Percentiles rank a stretch among this genome's conserved stretches.
These are phyloP conservation scores for Plasmodium fragile DNA, from an alignment of 169 alveolate species.

Conservation along the genomic window DNA sequence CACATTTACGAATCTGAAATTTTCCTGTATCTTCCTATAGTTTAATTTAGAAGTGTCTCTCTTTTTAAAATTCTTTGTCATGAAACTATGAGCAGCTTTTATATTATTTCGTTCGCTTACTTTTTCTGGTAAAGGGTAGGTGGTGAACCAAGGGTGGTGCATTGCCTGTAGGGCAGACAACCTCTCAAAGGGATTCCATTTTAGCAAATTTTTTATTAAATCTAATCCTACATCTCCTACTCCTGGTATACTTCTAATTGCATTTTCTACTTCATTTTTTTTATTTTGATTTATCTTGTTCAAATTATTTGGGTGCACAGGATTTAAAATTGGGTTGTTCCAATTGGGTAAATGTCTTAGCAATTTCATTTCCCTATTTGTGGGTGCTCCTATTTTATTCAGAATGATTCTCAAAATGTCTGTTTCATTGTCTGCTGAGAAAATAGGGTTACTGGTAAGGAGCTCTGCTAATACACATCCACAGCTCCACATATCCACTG, in stretches of 20 bases:
- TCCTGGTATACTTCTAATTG: constrained; percentile 78
- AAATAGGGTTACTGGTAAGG: constrained; percentile 90
- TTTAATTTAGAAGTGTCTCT: constrained; percentile 67
- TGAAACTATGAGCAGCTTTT: constrained; percentile 87
- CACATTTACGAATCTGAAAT: constrained; percentile 58
- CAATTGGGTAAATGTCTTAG: constrained; percentile 81
- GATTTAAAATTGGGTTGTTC: constrained; percentile 79
- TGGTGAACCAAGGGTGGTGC: constrained; percentile 84
- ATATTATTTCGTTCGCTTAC: constrained; percentile 79
- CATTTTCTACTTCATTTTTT: constrained; percentile 78
- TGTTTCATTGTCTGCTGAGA: constrained; percentile 92
- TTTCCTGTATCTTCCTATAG: constrained; percentile 29
- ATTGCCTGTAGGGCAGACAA: constrained; percentile 83
- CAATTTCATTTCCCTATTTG: constrained; percentile 77
- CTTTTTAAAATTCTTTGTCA: constrained; percentile 85
- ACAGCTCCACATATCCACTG: constrained; percentile 97
- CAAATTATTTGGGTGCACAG: constrained; percentile 81
- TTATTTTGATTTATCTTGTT: constrained; percentile 72
- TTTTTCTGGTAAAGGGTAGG: constrained; percentile 76
- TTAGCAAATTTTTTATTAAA: constrained; percentile 75
- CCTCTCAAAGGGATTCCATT: constrained; percentile 82
- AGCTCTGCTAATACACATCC: constrained; percentile 97
- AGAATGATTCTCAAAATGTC: constrained; percentile 87
- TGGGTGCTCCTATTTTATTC: constrained; percentile 82
- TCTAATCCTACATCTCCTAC: constrained; percentile 87